These are phyloP conservation scores for Heimioporus sp. DNA, from an alignment of 768 basidiomycete species.

Conservation along the genomic window DNA sequence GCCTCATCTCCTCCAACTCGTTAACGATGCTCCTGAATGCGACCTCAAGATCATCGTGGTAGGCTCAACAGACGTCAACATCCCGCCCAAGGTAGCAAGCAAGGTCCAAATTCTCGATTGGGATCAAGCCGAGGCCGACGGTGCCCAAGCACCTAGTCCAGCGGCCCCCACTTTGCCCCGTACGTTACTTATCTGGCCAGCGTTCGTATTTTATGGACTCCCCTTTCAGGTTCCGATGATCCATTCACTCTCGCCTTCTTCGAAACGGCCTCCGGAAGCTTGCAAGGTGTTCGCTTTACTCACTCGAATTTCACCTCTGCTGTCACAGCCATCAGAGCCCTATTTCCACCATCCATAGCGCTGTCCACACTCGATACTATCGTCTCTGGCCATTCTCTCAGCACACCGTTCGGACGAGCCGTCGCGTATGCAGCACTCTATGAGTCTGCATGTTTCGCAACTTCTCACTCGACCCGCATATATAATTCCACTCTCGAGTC, in stretches of 20 bases:
- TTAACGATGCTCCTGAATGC: conserved; percentile 58
- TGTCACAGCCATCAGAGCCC: conserved; percentile 71
- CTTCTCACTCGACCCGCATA: conserved; percentile 53
- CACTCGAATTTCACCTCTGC: conserved; percentile 89
- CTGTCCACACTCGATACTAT: conserved; percentile 75
- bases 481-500: conserved; percentile 33
- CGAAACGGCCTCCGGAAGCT: conserved; percentile 46
- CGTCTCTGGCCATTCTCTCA: conserved; percentile 69
- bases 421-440: conserved; percentile 77
- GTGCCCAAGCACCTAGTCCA: conserved; percentile 45
- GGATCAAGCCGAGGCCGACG: conserved; percentile 69
- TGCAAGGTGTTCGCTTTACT: conserved; percentile 66
- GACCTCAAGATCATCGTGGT: conserved; percentile 68
- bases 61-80: conserved; percentile 53
- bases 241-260: conserved; percentile 71
- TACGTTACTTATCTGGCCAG: conserved; percentile 32
- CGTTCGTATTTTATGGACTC: background rate
- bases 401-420: conserved; percentile 75
- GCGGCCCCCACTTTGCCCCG: conserved; percentile 49
- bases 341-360: conserved; percentile 72
- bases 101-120: conserved; percentile 62
- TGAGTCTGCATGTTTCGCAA: conserved; percentile 73
- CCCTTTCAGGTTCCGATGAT: conserved; percentile 40
- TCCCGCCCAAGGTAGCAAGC: conserved; percentile 46
- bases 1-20: conserved; percentile 64